A percentile compares a stretch with the other conserved stretches of the same genome.
Conservation (phyloP, 345 rosid genomes). For the Euphorbia tirucalli region DNA sequence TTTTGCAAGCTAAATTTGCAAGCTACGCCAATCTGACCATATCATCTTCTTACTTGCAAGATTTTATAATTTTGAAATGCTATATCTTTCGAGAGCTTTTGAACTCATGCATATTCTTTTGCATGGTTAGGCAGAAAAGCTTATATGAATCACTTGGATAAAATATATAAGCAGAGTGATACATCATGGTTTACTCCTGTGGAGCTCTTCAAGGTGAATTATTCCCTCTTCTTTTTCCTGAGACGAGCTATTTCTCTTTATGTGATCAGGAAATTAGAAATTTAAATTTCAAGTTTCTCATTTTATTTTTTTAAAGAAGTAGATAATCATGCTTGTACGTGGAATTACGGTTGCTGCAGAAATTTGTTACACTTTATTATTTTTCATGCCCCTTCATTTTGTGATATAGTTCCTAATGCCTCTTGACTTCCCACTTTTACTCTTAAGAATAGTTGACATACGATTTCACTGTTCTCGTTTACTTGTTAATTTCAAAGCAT, state of each 20-base stretch:
- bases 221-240: neutral
- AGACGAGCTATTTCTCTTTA: neutral
- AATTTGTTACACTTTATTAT: neutral
- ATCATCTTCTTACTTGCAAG: constrained; percentile 4
- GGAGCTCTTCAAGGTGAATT: constrained; percentile 87
- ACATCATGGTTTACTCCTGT: constrained; percentile 98
- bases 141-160: constrained; percentile 73
- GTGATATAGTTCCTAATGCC: neutral
- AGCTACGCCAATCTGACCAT: neutral
- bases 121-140: constrained; percentile 68
- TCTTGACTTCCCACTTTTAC: neutral
- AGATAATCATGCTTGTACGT: neutral
- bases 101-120: neutral
- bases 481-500: neutral
- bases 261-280: neutral
- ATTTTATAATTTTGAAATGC: neutral
- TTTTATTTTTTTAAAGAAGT: neutral
- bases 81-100: neutral
- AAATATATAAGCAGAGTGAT: constrained; percentile 85
- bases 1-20: constrained; percentile 5
- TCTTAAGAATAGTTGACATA: neutral
- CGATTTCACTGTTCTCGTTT: neutral
- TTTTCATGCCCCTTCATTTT: neutral
- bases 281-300: neutral
- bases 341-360: neutral